Conservation (phyloP, 306 rosid species). For the apple (Malus domestica) region DNA sequence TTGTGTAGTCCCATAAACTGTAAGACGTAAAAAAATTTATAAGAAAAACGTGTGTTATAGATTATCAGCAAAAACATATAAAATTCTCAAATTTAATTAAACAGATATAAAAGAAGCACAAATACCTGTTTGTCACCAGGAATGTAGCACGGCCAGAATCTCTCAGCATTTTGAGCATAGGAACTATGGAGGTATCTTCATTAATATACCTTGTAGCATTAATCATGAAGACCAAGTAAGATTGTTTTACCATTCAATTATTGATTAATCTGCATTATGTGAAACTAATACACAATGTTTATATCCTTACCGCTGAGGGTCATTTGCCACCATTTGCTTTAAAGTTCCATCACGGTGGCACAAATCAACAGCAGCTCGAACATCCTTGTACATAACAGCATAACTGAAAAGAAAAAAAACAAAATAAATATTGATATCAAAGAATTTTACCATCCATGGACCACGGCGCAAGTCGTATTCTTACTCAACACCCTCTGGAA, state of each 20-base stretch:
- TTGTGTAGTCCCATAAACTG: conserved; percentile 99
- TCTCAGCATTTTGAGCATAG: conserved; percentile 88
- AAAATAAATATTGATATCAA: background rate
- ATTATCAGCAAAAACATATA: background rate
- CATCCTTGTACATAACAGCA: conserved; percentile 86
- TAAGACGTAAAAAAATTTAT: background rate
- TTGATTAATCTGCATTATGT: background rate
- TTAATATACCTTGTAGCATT: conserved; percentile 61
- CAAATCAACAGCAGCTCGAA: conserved; percentile 97
- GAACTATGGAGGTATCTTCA: conserved; percentile 70
- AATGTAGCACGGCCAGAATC: conserved; percentile 89
- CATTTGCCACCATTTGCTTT: conserved; percentile 93
- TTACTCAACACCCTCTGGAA: conserved; percentile 64
- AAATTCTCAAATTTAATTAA: background rate
- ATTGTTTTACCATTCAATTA: background rate
- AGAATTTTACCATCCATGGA: background rate
- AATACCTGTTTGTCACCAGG: conserved; percentile 93
- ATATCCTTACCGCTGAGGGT: conserved; percentile 66
- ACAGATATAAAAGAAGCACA: conserved; percentile 5
- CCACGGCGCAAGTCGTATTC: conserved; percentile 20
- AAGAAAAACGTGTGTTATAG: background rate
- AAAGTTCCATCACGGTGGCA: conserved; percentile 98
- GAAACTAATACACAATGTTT: background rate
- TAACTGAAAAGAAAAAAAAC: conserved; percentile 42
- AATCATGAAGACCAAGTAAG: conserved; percentile 7